Evolutionary conservation across 768 basidiomycete genomes (phyloP).

Genomic region (Rhodotorula paludigena): DNA sequence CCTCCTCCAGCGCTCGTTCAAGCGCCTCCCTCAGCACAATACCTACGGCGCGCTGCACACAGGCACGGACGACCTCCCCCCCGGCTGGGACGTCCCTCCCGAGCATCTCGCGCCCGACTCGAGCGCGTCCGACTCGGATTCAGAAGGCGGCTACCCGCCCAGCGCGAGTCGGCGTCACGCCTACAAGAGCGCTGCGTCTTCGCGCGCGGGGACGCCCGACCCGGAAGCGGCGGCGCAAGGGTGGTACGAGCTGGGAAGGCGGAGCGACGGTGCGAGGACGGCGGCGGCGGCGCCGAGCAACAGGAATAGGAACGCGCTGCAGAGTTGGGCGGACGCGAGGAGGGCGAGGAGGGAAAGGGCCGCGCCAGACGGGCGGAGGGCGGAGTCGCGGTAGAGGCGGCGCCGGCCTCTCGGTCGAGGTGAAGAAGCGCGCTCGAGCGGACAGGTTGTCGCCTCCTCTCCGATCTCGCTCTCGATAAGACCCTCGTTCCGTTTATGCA

Average conservation of each 20-base stretch:
- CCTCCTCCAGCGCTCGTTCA: background rate
- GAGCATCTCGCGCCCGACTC: constrained; percentile 19
- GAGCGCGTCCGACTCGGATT: constrained; percentile 22
- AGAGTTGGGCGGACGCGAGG: background rate
- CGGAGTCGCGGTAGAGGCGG: too few relatives aligned
- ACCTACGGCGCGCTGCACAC: background rate
- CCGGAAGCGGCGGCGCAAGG: background rate
- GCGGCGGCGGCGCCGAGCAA: background rate
- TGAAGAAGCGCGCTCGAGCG: too few relatives aligned
- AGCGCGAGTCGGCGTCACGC: background rate
- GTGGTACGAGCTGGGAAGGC: constrained; percentile 22
- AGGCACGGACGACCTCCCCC: constrained; percentile 17
- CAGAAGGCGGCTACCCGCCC: background rate
- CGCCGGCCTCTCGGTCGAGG: too few relatives aligned
- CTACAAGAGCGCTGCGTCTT: background rate
- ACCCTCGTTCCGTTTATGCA: too few relatives aligned
- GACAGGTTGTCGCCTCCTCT: too few relatives aligned
- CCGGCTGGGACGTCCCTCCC: constrained; percentile 15
- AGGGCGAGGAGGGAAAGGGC: background rate
- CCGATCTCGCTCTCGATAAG: too few relatives aligned
- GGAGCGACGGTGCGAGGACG: background rate
- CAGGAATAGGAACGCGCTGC: constrained; percentile 15
- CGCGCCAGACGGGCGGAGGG: background rate
- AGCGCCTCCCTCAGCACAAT: background rate
- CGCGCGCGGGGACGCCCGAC: background rate